These are phyloP conservation scores for Globisporangium lucens DNA, from an alignment of 352 stramenopile species.

Conservation along the genomic window DNA sequence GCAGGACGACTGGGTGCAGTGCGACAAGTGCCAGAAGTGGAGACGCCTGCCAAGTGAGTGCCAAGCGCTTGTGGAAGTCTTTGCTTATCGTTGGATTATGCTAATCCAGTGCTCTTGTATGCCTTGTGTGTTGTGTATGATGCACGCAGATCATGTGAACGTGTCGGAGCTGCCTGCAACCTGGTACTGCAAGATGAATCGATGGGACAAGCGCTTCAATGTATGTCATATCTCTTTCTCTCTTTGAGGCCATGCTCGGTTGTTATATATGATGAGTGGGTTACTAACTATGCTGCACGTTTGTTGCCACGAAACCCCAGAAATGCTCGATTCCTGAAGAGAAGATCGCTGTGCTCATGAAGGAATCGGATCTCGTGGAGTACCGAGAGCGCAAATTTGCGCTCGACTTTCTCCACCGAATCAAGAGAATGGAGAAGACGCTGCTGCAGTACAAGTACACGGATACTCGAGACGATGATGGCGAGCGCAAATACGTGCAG, in stretches of 20 bases:
- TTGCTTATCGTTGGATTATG: background rate
- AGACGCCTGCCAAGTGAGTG: conserved; percentile 68
- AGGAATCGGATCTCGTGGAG: conserved; percentile 53
- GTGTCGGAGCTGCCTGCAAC: conserved; percentile 65
- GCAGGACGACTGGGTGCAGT: conserved; percentile 85
- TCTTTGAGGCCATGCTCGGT: background rate
- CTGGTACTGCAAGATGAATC: conserved; percentile 89
- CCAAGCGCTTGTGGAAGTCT: background rate
- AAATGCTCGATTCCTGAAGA: conserved; percentile 76
- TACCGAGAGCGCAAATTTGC: conserved; percentile 69
- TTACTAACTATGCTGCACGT: background rate
- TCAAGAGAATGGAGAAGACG: conserved; percentile 78
- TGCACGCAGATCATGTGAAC: conserved; percentile 69
- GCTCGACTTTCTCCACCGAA: conserved; percentile 58
- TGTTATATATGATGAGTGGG: background rate
- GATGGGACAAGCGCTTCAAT: conserved; percentile 77
- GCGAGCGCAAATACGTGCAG: conserved; percentile 64
- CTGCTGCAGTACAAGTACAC: conserved; percentile 62
- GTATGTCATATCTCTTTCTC: conserved; percentile 25
- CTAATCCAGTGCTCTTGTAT: background rate
- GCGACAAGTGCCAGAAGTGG: conserved; percentile 86
- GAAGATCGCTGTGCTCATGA: conserved; percentile 65
- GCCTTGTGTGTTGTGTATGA: background rate
- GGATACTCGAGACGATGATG: conserved; percentile 57
- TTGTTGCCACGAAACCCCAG: conserved; percentile 20